Conservation (phyloP, 805 yeast genomes). For the Wickerhamomyces bovis region DNA sequence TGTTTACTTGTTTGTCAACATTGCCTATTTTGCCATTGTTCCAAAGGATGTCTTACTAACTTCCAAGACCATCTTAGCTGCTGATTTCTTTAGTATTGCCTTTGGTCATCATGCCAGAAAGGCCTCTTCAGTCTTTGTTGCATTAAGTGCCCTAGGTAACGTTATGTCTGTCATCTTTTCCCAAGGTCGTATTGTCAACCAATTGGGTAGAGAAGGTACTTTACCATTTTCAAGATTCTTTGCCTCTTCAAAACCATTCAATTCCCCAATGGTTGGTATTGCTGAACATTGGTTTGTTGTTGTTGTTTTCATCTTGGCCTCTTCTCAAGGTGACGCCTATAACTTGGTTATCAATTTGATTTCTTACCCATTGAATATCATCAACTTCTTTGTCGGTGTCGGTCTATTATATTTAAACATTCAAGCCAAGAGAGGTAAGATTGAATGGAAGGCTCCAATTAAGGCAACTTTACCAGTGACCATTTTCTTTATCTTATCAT, state of each 20-base stretch:
- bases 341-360: conserved; percentile 74
- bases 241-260: conserved; percentile 67
- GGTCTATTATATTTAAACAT: conserved; percentile 58
- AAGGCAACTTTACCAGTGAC: conserved; percentile 60
- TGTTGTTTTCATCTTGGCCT: conserved; percentile 66
- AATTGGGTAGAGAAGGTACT: conserved; percentile 76
- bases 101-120: conserved; percentile 64
- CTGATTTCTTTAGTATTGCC: conserved; percentile 64
- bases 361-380: conserved; percentile 75
- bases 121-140: conserved; percentile 76
- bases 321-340: conserved; percentile 86
- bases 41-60: conserved; percentile 52
- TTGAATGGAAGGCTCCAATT: conserved; percentile 67
- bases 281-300: conserved; percentile 75
- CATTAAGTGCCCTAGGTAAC: conserved; percentile 76
- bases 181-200: conserved; percentile 77
- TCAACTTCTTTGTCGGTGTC: conserved; percentile 56
- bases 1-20: conserved; percentile 68
- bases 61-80: conserved; percentile 71
- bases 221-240: conserved; percentile 69
- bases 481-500: conserved; percentile 56
- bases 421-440: conserved; percentile 41
- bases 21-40: conserved; percentile 79
- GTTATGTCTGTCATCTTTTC: conserved; percentile 75
- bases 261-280: conserved; percentile 67